Percentiles rank a stretch among this genome's conserved stretches.
Evolutionary conservation across 148 eudicot species (phyloP).

Genomic region (Heliamphora exappendiculata): DNA sequence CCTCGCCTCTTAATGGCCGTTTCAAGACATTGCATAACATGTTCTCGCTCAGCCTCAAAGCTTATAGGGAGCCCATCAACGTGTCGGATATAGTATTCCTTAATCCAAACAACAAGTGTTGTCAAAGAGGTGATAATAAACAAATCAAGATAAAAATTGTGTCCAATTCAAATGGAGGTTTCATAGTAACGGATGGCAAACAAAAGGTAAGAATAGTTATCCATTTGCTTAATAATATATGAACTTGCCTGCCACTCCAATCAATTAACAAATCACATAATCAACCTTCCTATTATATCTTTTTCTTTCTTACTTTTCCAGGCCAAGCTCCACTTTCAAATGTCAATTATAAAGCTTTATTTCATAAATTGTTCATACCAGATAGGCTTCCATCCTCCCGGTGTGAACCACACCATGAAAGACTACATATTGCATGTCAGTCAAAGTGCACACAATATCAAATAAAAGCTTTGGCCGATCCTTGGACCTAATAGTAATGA

Average conservation of each 20-base stretch:
- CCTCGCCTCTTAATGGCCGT: conserved; percentile 84
- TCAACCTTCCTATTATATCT: too few relatives aligned
- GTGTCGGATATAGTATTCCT: conserved; percentile 92
- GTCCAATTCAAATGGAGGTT: too few relatives aligned
- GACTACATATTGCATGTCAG: conserved; percentile 90
- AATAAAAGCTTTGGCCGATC: conserved; percentile 88
- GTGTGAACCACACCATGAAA: conserved; percentile 67
- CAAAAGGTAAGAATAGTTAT: not conserved
- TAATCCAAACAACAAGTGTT: not conserved
- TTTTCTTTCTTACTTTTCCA: too few relatives aligned
- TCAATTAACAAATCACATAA: too few relatives aligned
- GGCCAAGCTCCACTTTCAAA: not conserved
- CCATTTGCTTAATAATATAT: not conserved
- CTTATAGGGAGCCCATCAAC: conserved; percentile 70
- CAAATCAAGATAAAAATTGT: not conserved
- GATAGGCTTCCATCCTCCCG: conserved; percentile 55
- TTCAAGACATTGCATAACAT: conserved; percentile 80
- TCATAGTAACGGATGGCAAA: not conserved
- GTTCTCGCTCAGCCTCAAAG: conserved; percentile 76
- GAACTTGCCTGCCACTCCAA: too few relatives aligned
- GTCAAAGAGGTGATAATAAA: not conserved
- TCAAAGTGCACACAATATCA: conserved; percentile 79
- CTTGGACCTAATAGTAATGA: conserved; percentile 64
- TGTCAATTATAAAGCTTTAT: not conserved
- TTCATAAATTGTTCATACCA: conserved; percentile 31